Evolutionary conservation across 2,329 filamentous ascomycete species (phyloP), one percentile per base, ranked within the genome.

Genomic region (Phialocephala subalpina): DNA sequence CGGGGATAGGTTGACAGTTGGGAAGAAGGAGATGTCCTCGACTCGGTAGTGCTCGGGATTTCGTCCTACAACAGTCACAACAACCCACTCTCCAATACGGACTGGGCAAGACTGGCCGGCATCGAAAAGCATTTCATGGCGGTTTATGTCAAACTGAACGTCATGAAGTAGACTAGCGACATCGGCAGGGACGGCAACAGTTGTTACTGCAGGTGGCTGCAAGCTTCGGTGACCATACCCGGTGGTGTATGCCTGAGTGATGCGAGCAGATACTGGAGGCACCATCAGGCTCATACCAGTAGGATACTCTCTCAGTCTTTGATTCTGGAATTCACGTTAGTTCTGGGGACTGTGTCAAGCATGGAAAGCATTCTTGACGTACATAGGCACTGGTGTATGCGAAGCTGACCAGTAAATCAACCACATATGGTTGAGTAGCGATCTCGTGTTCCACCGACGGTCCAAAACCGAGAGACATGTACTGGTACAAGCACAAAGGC

Each of bases 401-500:
- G 75, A 97, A 92, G 77, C 89, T 94, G 56, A 97, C 79, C 0
- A 97, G 84, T 1, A 97, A 82, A 75, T 97, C 94, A 14, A 97
- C 92, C 0, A 97, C 93, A 63, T 89, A 87, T 1, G 93, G 92
- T 74, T 94, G 92, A 14, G 87, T 86, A 29, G 91, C 74, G 25
- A 97, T 91, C 74, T 97, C 93, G 75, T 94, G 89, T 76, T 97
- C 94, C 63, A 97, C 88, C 72, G 88, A 93, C 1, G 92, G 91
- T 0, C 94, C 94, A 73, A 97, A 90, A 0, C 93, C 93, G n/a
- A 97, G 82, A 18, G 87, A 84, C 84, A 97, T 92, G 79, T 96
- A 97, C 75, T 97, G 94, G 73, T 92, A 97, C 3, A 97, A 81
- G 73, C 94, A 97, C 2, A 97, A 78, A 16, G 82, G 83, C 42